Conservation (phyloP, 495 filamentous ascomycete species). For the Coniosporium apollinis region DNA sequence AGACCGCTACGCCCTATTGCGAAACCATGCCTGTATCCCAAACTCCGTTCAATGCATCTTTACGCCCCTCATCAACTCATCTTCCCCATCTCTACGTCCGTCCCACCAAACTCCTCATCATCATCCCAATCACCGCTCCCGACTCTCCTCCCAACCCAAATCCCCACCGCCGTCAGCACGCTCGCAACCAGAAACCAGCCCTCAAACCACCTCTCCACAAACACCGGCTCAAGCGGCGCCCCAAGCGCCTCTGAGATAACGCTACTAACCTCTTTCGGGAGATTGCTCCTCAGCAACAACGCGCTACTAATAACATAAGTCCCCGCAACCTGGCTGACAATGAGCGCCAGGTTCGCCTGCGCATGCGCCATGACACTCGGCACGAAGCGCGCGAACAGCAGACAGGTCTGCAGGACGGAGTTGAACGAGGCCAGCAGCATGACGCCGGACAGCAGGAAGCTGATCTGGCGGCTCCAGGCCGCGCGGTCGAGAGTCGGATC, state of each 20-base stretch:
- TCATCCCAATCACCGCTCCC: constrained; percentile 36
- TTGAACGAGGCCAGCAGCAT: constrained; percentile 63
- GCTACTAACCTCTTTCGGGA: constrained; percentile 52
- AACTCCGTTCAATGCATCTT: not conserved
- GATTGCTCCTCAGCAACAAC: constrained; percentile 52
- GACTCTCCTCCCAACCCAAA: constrained; percentile 50
- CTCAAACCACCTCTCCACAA: constrained; percentile 81
- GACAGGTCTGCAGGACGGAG: constrained; percentile 58
- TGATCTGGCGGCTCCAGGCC: constrained; percentile 62
- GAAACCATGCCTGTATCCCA: not conserved
- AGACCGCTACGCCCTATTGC: not conserved
- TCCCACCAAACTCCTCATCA: constrained; percentile 39
- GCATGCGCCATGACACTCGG: constrained; percentile 43
- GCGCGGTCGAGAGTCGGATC: constrained; percentile 51
- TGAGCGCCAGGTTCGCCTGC: constrained; percentile 51
- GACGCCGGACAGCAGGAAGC: constrained; percentile 58
- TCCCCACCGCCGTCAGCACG: constrained; percentile 41
- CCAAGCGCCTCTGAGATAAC: constrained; percentile 57
- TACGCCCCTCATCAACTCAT: constrained; percentile 16
- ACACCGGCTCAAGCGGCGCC: constrained; percentile 44
- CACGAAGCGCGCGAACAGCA: constrained; percentile 51
- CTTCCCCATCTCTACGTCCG: constrained; percentile 53
- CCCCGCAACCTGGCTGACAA: constrained; percentile 57
- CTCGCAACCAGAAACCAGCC: constrained; percentile 56
- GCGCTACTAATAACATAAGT: constrained; percentile 67